Percentiles rank a stretch among this genome's conserved stretches.
These are phyloP conservation scores for Trichoderma virens DNA, from an alignment of 495 filamentous ascomycete genomes.

Conservation along the genomic window DNA sequence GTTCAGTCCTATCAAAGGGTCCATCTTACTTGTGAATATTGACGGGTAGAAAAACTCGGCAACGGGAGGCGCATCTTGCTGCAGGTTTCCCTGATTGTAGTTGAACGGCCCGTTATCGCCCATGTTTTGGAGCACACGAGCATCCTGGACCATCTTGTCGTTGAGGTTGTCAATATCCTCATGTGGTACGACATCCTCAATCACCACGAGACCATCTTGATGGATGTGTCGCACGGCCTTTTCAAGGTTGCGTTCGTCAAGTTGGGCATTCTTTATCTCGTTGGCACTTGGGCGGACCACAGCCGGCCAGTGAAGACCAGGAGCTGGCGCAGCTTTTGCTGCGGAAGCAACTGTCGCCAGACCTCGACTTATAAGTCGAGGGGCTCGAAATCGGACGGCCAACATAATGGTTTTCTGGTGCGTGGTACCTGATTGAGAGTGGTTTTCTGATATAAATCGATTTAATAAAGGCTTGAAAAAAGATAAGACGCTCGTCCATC, in stretches of 20 bases:
- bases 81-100: neutral
- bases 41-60: neutral
- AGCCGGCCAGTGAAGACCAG: constrained; percentile 2
- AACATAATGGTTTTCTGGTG: neutral
- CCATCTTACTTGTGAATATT: neutral
- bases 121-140: neutral
- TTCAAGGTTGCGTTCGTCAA: constrained; percentile 37
- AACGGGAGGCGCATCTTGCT: constrained; percentile 6
- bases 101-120: neutral
- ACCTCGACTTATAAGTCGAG: neutral
- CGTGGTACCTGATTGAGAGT: neutral
- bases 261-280: constrained; percentile 16
- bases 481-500: neutral
- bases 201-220: constrained; percentile 11
- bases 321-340: neutral
- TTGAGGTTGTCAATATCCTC: constrained; percentile 9
- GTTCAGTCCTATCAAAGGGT: neutral
- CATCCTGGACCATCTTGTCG: constrained; percentile 8
- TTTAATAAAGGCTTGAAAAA: neutral
- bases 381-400: neutral
- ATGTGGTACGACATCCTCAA: constrained; percentile 7
- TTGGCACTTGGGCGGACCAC: constrained; percentile 14
- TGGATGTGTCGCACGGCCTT: constrained; percentile 12
- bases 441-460: neutral
- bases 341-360: neutral